These are phyloP conservation scores for Sarocladium brachiariae DNA, from an alignment of 2,329 filamentous ascomycete genomes.

Conservation along the genomic window DNA sequence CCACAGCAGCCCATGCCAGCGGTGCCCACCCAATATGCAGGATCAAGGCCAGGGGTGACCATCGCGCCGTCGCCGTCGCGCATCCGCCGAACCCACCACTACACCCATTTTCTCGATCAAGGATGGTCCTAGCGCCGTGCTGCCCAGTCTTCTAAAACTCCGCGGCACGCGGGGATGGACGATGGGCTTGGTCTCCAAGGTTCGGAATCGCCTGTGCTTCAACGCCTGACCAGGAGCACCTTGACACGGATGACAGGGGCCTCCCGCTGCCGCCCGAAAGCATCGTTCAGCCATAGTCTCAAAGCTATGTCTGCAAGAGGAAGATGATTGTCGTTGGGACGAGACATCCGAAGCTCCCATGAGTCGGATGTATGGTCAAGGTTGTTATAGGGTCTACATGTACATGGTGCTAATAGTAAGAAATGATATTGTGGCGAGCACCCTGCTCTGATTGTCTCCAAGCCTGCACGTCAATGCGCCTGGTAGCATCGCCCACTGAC, in stretches of 20 bases:
- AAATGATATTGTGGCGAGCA: too few relatives aligned
- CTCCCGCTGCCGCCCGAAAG: conserved; percentile 5
- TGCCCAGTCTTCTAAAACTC: conserved; percentile 2
- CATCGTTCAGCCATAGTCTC: neutral
- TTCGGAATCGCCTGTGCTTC: neutral
- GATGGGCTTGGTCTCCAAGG: neutral
- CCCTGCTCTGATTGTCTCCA: too few relatives aligned
- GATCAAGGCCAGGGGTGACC: conserved; percentile 6
- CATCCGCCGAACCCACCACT: conserved; percentile 8
- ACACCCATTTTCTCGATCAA: neutral
- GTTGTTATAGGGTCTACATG: too few relatives aligned
- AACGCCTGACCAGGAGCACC: neutral
- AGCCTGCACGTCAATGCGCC: neutral
- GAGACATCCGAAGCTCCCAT: neutral
- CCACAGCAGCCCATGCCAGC: neutral
- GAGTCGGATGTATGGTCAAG: neutral
- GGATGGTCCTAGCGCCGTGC: neutral
- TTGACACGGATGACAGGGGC: neutral
- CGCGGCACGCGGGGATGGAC: conserved; percentile 4
- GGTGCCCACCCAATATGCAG: conserved; percentile 5
- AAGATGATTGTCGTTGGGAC: neutral
- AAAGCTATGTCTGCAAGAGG: neutral
- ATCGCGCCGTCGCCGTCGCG: conserved; percentile 5
- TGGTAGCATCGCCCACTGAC: neutral
- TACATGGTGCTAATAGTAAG: too few relatives aligned